Base-by-base conservation (phyloP, 805 yeast genomes). In the Starmerella geochares region DNA sequence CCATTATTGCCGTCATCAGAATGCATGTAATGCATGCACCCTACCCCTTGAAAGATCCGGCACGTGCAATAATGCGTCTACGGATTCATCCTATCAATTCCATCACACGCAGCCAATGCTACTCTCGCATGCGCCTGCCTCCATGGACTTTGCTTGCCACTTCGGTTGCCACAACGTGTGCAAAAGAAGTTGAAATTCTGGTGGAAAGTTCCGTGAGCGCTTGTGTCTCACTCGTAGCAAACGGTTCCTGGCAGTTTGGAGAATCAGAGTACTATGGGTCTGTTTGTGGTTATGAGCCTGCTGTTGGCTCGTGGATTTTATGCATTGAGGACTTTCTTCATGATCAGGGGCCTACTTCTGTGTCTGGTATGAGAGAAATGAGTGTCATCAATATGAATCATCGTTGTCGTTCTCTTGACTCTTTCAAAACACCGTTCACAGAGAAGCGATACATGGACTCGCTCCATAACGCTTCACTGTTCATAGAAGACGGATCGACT, bases 261-360 rank as follows among this genome's bases (percentile, higher is more conserved):
- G n/a, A 17, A 11, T 29, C 40, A 21, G 33, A 17, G 14, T 44
- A 11, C 19, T 44, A 32, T 24, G 48, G 24, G 6, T 29, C 51
- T 1, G 3, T 50, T 19, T 50, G 53, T 19, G 20, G 14, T 10
- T 50, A 46, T 23, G 51, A 40, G 36, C 53, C 53, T 3, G 53
- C 53, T 2, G 6, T 33, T 7, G 53, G 53, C 17, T 47, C 53
- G 1, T 50, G 53, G 53, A 29, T n/a, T 4, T 13, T 37, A 17
- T 50, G 53, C 25, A 41, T 50, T 8, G 8, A 25, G 27, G 51
- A 46, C 7, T 14, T 23, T 17, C 10, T 39, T 7, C 14, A 33
- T 10, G 47, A 39, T 2, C 14, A 27, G 20, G n/a, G 16, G 24
- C 11, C 23, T 25, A 16, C 19, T 8, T 13, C 20, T 2, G 17